Base-by-base conservation (phyloP, 2,329 filamentous ascomycete genomes). In the Calonectria crousiana region DNA sequence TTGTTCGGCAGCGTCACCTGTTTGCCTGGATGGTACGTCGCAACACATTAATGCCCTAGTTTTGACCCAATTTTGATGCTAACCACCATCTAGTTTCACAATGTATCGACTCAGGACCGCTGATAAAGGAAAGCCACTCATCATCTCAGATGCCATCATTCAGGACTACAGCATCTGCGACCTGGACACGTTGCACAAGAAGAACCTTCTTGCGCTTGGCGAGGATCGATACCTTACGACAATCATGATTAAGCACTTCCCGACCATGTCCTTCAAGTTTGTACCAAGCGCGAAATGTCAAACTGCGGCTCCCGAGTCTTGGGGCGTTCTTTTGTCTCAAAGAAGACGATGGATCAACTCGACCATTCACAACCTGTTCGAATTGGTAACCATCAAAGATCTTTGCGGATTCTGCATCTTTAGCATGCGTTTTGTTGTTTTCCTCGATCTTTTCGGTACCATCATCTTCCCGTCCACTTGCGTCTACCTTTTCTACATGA, bases 301-400 rank as follows among this genome's bases (percentile, higher is more conserved):
- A 81, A 99, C 97, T 2, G 96, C 96, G 52, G 97, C 97, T 0
- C 97, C 97, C 2, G 95, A 98, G 81, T 94, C 94, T 26, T 99
- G 95, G 95, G 94, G 93, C 81, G 95, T 99, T 79, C 87, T 99
- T 79, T 89, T 99, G 38, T 99, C 97, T 20, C 97, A 99, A 84
- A 93, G 97, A 89, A 95, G 97, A 88, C 94, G 97, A 83, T 99
- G 97, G 97, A 99, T 99, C 85, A 99, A 99, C 87, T 98, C 97
- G 1, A 99, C 97, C 11, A 93, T 99, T 75, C 97, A 99, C 89
- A 99, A 99, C 84, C 85, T 99, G 82, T 94, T 93, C 32, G 97
- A 99, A 85, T 88, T 99, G 82, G 93, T 98, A 83, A 93, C 93
- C 80, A 90, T 99, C 58, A 93, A 95, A 84, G 95, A 98, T 81